These are phyloP conservation scores for Mycena pura DNA, from an alignment of 768 basidiomycete genomes.

Conservation along the genomic window DNA sequence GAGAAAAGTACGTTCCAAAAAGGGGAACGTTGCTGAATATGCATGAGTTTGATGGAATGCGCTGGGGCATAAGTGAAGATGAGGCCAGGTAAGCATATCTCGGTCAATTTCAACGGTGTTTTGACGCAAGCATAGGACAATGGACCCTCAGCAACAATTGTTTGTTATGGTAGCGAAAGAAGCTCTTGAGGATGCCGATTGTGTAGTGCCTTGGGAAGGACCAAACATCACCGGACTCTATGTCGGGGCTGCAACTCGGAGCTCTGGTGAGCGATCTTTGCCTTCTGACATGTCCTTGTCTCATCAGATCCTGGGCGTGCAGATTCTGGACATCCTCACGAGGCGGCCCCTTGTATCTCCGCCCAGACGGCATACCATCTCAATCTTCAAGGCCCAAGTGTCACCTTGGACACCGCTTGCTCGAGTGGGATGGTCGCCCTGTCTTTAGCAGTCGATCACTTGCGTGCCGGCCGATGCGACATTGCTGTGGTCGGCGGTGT, in stretches of 20 bases:
- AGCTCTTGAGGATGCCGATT: background rate
- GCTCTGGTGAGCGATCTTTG: background rate
- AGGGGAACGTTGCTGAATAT: background rate
- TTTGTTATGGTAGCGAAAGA: background rate
- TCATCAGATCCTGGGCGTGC: background rate
- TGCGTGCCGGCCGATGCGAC: background rate
- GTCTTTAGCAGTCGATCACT: background rate
- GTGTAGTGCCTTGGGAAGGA: background rate
- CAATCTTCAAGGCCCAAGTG: background rate
- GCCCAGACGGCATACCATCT: background rate
- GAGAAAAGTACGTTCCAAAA: background rate
- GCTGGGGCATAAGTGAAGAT: background rate
- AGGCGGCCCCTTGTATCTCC: background rate
- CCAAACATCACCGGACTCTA: background rate
- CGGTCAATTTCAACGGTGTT: background rate
- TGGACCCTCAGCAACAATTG: background rate
- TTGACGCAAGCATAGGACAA: background rate
- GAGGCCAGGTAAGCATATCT: background rate
- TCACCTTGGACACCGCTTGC: too few species aligned
- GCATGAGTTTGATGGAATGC: background rate
- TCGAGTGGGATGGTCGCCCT: too few species aligned
- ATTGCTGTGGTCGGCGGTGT: background rate
- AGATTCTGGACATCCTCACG: background rate
- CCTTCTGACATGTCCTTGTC: background rate
- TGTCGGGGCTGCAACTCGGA: background rate